Evolutionary conservation across 306 rosid species (phyloP).

Genomic region (Macrotyloma uniflorum): DNA sequence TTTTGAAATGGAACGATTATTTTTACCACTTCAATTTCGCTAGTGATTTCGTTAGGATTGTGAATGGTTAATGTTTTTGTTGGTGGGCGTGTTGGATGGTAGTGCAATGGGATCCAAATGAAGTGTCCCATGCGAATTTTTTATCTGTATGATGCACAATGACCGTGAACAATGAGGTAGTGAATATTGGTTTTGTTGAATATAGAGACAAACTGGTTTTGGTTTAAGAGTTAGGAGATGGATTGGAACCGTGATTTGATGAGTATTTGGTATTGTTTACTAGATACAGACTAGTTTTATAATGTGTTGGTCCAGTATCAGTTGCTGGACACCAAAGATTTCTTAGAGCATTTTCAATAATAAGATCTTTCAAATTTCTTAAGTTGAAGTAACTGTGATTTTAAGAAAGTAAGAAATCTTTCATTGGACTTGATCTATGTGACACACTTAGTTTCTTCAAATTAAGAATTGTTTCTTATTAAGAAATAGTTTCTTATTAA

Average conservation of each 20-base stretch:
- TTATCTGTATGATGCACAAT: neutral
- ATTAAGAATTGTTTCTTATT: too few species aligned
- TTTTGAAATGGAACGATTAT: neutral
- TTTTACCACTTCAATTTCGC: neutral
- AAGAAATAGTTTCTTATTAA: too few species aligned
- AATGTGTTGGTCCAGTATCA: constrained; percentile 3
- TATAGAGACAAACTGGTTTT: neutral
- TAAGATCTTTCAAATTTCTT: too few species aligned
- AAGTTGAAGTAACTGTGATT: too few species aligned
- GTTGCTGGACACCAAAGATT: neutral
- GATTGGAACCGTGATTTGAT: neutral
- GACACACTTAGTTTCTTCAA: too few species aligned
- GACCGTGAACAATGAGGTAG: constrained; percentile 1
- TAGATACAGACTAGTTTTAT: neutral
- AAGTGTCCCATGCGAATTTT: neutral
- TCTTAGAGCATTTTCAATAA: too few species aligned
- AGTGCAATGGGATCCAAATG: neutral
- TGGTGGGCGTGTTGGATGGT: constrained; percentile 1
- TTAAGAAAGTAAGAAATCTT: too few species aligned
- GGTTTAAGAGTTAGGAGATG: neutral
- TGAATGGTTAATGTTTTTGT: constrained; percentile 9
- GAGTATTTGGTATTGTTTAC: constrained; percentile 9
- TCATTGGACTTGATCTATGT: too few species aligned
- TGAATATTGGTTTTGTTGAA: constrained; percentile 15
- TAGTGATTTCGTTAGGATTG: neutral